Base-by-base conservation (phyloP, 306 rosid species). In the Coriaria nepalensis region DNA sequence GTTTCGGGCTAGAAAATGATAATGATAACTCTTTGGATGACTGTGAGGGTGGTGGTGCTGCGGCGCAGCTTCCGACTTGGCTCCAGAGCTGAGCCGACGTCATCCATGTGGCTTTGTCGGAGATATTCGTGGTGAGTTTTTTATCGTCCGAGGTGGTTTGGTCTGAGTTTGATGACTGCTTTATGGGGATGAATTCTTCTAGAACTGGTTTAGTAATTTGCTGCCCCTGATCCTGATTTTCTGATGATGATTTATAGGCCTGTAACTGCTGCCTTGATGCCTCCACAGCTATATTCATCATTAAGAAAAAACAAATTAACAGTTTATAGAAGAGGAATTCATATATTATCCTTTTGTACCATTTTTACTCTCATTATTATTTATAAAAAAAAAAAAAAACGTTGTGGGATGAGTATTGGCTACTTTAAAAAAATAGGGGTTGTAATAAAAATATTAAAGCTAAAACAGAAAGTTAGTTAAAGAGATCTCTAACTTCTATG, bases 101-200 rank as follows among this genome's bases (percentile, higher is more conserved):
- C 99, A 92, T 92, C 99, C 99, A 92, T 39, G 80, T 92, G 39
- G 99, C 93, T 71, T 82, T 92, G 44, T 92, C 94, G 11, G 82
- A 77, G 37, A 69, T 43, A 65, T 64, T 80, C 32, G 76, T 43
- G 12, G 58, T 34, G 13, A 70, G 77, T 47, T 85, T 92, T 6
- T 77, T 54, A 63, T 50, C 67, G 60, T 90, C 96, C 7, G 86
- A 57, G 47, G 59, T 44, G 29, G 29, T 20, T 3, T 20, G 29
- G 29, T 20, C 29, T 20, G 29, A 20, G 29, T 20, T 20, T 20
- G 29, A 20, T 56, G 80, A 47, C 38, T 81, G 75, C 51, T 86
- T 92, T 8, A 86, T 64, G 6, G 99, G 99, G 48, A 92, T 86
- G 80, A 86, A 92, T 45, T 92, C 99, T 65, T 92, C 99, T 3